Base-by-base conservation (phyloP, 2,329 filamentous ascomycete species). In the Pseudogymnoascus sp. region DNA sequence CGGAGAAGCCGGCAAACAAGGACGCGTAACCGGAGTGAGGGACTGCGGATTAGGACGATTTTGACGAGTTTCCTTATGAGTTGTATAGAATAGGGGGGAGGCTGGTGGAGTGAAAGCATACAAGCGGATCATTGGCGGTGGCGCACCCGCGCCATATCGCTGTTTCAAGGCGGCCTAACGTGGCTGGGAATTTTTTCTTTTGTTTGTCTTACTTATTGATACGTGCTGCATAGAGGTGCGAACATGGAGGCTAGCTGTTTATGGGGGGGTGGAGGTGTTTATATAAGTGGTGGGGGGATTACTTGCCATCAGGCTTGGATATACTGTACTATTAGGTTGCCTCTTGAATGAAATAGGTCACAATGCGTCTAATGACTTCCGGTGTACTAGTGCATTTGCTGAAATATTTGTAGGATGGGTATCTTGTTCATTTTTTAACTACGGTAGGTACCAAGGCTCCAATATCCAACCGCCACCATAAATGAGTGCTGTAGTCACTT, bases 51-150 rank as follows among this genome's bases (percentile, higher is more conserved):
- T 38, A 60, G 8, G 11, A 53, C 25, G 46, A 53, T 53, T 53
- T 53, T 53, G 25, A 53, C 46, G 46, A 53, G 23, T 53, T 53
- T 53, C 25, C 14, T 53, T 53, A 31, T 12, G 46, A 53, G 10
- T 53, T 53, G 46, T 53, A 53, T 53, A 53, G 46, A 53, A 53
- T 53, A 53, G 46, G 46, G 31, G 25, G 46, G 16, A 44, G 10
- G 10, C 44, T 25, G 44, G 14, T 5, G 46, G 46, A 12, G 46
- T 53, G 46, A 10, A 28, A 16, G 46, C 46, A 53, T 53, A 53
- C n/a, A 25, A 53, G 46, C 46, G 46, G 25, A 18, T 53, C 16
- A 2, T 31, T 53, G 25, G 46, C 25, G 25, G 25, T 31, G 10
- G 44, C 8, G 14, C 23, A 16, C 2, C 4, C 25, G 5, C 25